Evolutionary conservation across 768 basidiomycete genomes (phyloP), one percentile per base, ranked within the genome.

Genomic region (Lentinula guzmanii): DNA sequence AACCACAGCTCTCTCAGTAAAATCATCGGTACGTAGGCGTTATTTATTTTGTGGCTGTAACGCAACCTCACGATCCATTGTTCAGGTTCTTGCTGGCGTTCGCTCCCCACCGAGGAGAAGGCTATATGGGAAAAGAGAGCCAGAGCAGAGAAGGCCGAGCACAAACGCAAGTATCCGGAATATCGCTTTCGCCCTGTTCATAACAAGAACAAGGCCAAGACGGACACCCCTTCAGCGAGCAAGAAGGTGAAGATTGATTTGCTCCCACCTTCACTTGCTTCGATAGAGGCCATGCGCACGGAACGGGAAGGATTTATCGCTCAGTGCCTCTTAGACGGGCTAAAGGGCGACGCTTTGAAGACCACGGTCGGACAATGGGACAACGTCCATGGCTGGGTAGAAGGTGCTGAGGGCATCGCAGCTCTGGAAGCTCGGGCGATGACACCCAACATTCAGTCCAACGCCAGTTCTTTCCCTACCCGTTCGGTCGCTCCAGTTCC

Each of bases 1-100:
- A 88, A 88, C 67, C 88, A 89, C 72, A 85, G 86, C 63, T 86
- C 85, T 31, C 69, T 90, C 34, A 86, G 84, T 11, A 89, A 87
- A 79, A 90, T 90, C 65, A 83, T 90, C 73, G 75, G 85, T 87
- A 62, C 64, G 80, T 64, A 69, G 70, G 42, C 69, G 66, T 34
- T 67, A 66, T 7, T 16, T 69, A 67, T 39, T 70, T 66, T 21
- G 68, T 43, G 18, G 45, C 51, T n/a, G 46, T 21, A 16, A 9
- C 13, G 13, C 37, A 43, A 2, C 9, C 46, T 48, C 1, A 59
- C 58, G 41, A 55, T 41, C 43, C 48, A 56, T 5, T 11, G n/a
- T n/a, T 37, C 75, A 76, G 90, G 90, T 50, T 84, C 86, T 67
- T 89, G 87, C 69, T 92, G 90, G 90, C 81, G 85, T 28, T 71